These are phyloP conservation scores for Sordariomycetes sp. DNA, from an alignment of 2,329 filamentous ascomycete species.

Conservation along the genomic window DNA sequence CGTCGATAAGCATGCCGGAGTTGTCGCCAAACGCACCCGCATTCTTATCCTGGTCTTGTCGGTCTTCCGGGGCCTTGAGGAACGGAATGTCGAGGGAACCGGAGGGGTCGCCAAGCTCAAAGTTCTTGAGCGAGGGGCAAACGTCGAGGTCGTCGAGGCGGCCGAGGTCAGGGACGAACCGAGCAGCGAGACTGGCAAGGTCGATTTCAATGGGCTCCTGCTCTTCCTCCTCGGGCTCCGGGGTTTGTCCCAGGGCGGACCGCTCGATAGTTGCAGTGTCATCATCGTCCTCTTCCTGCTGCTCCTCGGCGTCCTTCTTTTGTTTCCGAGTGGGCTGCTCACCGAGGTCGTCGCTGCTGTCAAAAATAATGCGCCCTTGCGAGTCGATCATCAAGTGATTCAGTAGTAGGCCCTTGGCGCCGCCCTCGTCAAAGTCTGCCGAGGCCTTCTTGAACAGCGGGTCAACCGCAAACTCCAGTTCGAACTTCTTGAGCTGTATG, in stretches of 20 bases:
- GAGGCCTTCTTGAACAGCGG: conserved; percentile 99
- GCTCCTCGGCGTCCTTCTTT: conserved; percentile 23
- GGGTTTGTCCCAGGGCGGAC: neutral
- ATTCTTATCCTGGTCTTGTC: conserved; percentile 57
- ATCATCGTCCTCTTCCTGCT: conserved; percentile 21
- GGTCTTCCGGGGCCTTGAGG: conserved; percentile 77
- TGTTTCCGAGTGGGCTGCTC: conserved; percentile 24
- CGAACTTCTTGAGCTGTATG: conserved; percentile 91
- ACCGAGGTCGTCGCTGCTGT: conserved; percentile 80
- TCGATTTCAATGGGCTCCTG: conserved; percentile 56
- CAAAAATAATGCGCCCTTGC: conserved; percentile 88
- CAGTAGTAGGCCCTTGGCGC: conserved; percentile 84
- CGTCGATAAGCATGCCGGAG: conserved; percentile 74
- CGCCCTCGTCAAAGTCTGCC: conserved; percentile 95
- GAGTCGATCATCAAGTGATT: conserved; percentile 96
- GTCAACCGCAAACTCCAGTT: conserved; percentile 91
- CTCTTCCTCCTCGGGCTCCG: conserved; percentile 24
- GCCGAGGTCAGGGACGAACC: conserved; percentile 75
- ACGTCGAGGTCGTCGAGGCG: conserved; percentile 76
- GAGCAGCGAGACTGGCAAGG: conserved; percentile 56
- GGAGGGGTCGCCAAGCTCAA: conserved; percentile 78
- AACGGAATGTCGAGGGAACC: conserved; percentile 85
- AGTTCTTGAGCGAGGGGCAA: conserved; percentile 87
- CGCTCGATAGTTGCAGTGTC: conserved; percentile 13
- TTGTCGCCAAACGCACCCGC: conserved; percentile 48